Conservation (phyloP, 345 rosid genomes). For the Salix dunnii region DNA sequence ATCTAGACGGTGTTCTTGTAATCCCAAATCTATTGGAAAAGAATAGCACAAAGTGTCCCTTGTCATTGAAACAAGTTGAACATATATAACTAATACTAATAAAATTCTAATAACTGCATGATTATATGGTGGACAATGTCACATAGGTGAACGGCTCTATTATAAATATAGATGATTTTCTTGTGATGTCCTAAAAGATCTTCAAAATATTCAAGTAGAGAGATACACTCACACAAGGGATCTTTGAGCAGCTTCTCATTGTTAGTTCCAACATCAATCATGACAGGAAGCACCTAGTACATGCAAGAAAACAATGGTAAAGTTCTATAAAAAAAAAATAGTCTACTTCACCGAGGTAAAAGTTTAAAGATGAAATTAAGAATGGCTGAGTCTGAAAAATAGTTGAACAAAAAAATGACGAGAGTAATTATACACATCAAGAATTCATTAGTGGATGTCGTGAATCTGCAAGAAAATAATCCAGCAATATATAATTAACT, state of each 20-base stretch:
- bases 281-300: slow-evolving; percentile 88
- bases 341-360: neutral
- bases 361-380: slow-evolving; percentile 7
- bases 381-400: neutral
- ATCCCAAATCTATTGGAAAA: slow-evolving; percentile 72
- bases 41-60: slow-evolving; percentile 10
- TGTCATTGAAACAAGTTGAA: neutral
- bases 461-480: neutral
- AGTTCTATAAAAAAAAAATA: neutral
- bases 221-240: slow-evolving; percentile 69
- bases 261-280: slow-evolving; percentile 99
- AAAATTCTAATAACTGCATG: neutral
- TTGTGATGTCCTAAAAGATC: neutral
- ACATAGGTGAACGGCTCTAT: neutral
- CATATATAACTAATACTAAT: neutral
- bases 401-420: neutral
- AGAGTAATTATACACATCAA: neutral
- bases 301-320: slow-evolving; percentile 4
- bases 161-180: neutral
- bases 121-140: neutral
- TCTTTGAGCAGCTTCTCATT: slow-evolving; percentile 86
- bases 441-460: neutral
- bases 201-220: slow-evolving; percentile 10
- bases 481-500: neutral
- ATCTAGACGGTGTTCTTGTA: slow-evolving; percentile 86